Conservation (phyloP, 2,329 filamentous ascomycete species). For the Fusarium tuaranense region DNA sequence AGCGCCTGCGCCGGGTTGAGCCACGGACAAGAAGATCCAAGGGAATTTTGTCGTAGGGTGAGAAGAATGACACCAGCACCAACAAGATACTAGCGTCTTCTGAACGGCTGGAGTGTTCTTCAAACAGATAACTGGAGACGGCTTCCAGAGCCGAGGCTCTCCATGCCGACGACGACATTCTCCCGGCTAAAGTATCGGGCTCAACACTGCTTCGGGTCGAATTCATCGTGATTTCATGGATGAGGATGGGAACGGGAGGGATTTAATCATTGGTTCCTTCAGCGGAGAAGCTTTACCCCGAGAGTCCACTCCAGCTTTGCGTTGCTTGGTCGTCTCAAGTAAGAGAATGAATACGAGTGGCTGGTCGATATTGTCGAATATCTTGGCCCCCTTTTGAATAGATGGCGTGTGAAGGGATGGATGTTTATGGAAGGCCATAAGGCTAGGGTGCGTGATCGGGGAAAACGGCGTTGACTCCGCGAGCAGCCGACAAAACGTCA, state of each 20-base stretch:
- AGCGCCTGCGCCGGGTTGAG: conserved; percentile 40
- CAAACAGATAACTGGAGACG: conserved; percentile 25
- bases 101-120: conserved; percentile 20
- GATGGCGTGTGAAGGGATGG: conserved; percentile 8
- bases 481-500: conserved; percentile 32
- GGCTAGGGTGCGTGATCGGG: conserved; percentile 25
- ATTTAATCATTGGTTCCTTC: conserved; percentile 13
- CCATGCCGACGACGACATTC: conserved; percentile 30
- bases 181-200: not conserved
- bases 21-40: conserved; percentile 36
- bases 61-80: conserved; percentile 38
- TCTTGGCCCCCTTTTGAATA: conserved; percentile 17
- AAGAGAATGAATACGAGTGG: not conserved
- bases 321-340: not conserved
- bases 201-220: conserved; percentile 5
- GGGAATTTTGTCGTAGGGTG: conserved; percentile 31
- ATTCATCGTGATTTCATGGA: conserved; percentile 3
- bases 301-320: conserved; percentile 14
- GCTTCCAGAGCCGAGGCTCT: conserved; percentile 34
- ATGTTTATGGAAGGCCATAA: conserved; percentile 20
- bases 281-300: conserved; percentile 13
- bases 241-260: not conserved
- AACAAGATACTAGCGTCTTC: conserved; percentile 36
- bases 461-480: conserved; percentile 24
- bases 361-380: not conserved